Percentiles rank a stretch among this genome's conserved stretches.
phyloP scores from a whole-genome alignment of 2,329 filamentous ascomycete species.

The Alternaria sp. region DNA sequence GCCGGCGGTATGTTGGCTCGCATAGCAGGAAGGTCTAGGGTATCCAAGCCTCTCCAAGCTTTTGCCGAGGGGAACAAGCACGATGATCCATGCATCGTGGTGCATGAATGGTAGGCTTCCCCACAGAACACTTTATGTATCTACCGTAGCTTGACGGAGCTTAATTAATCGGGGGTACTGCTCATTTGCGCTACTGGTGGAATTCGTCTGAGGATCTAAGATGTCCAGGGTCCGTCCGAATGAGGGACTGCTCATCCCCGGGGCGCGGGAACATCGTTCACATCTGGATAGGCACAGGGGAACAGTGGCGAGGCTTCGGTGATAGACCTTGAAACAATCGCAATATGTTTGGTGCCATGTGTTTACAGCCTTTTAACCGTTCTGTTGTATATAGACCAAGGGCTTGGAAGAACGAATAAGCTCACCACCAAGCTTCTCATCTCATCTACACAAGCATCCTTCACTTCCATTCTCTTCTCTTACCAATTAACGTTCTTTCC shows the following conservation, averaged over 20 bases:
- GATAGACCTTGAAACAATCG: slow-evolving; percentile 11
- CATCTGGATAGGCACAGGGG: slow-evolving; percentile 1
- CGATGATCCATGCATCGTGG: slow-evolving; percentile 2
- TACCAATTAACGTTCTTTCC: background rate
- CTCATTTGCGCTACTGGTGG: slow-evolving; percentile 4
- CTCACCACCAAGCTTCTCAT: slow-evolving; percentile 8
- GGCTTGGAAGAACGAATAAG: slow-evolving; percentile 2
- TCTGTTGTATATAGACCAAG: slow-evolving; percentile 11
- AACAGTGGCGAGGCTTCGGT: background rate
- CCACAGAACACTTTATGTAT: slow-evolving; percentile 14
- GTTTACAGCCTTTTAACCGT: slow-evolving; percentile 11
- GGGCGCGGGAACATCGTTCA: background rate
- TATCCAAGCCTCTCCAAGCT: slow-evolving; percentile 18
- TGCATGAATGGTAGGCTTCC: slow-evolving; percentile 10
- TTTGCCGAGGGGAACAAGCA: slow-evolving; percentile 19
- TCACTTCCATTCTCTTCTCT: slow-evolving; percentile 11
- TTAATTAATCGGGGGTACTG: slow-evolving; percentile 12
- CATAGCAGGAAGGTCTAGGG: slow-evolving; percentile 1
- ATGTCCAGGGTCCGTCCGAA: background rate
- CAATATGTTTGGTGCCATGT: slow-evolving; percentile 13
- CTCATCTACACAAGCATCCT: slow-evolving; percentile 3
- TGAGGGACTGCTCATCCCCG: background rate
- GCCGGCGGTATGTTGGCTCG: slow-evolving; percentile 3
- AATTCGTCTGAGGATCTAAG: background rate
- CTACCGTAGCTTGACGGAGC: slow-evolving; percentile 5